Evolutionary conservation across 177 flowering plant species (phyloP).

Genomic region (Vitis hybrid): DNA sequence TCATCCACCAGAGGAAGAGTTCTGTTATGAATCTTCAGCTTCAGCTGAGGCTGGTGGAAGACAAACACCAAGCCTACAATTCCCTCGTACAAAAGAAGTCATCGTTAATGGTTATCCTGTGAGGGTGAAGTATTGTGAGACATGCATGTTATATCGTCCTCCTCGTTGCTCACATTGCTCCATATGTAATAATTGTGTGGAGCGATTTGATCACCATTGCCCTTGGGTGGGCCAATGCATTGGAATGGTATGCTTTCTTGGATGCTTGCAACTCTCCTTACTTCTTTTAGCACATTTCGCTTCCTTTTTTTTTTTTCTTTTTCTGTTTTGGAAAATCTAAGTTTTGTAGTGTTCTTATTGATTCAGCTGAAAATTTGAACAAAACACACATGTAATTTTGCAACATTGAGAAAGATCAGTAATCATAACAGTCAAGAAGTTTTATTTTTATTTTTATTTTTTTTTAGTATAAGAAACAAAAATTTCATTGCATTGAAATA

Average conservation of each 20-base stretch:
- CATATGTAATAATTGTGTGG: conserved; percentile 76
- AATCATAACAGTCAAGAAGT: too few relatives aligned
- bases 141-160: conserved; percentile 86
- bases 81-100: conserved; percentile 68
- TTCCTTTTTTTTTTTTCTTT: too few relatives aligned
- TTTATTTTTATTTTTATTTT: too few relatives aligned
- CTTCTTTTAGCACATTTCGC: too few relatives aligned
- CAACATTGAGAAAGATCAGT: too few relatives aligned
- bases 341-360: too few relatives aligned
- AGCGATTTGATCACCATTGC: conserved; percentile 84
- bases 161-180: conserved; percentile 87
- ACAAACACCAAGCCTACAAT: conserved; percentile 45
- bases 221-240: conserved; percentile 94
- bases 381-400: too few relatives aligned
- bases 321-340: too few relatives aligned
- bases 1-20: conserved; percentile 65
- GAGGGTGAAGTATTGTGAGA: conserved; percentile 71
- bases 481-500: too few relatives aligned
- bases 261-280: too few relatives aligned
- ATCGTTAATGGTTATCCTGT: conserved; percentile 57
- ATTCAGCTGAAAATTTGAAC: too few relatives aligned
- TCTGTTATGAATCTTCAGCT: conserved; percentile 42
- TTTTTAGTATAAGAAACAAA: too few relatives aligned
- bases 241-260: conserved; percentile 51
- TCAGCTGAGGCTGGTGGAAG: conserved; percentile 54